These are phyloP conservation scores for Groenewaldozyma salmanticensis DNA, from an alignment of 805 yeast species.

Conservation along the genomic window DNA sequence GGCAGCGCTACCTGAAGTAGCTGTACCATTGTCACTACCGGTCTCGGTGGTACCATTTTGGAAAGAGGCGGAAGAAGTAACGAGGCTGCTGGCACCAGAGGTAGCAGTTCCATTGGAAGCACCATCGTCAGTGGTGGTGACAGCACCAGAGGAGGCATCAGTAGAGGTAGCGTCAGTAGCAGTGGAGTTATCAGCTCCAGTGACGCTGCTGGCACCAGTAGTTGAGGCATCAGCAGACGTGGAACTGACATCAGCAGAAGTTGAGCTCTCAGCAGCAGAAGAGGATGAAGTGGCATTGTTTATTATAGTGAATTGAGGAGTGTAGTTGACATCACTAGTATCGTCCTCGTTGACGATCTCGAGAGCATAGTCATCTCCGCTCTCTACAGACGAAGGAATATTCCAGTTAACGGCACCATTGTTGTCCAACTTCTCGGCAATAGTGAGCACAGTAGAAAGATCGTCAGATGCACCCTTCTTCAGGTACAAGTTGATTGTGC, in stretches of 20 bases:
- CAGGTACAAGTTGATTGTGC: slow-evolving; percentile 24
- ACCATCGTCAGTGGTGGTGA: slow-evolving; percentile 1
- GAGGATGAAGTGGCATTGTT: slow-evolving; percentile 17
- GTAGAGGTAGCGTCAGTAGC: slow-evolving; percentile 4
- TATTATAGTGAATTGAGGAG: slow-evolving; percentile 23
- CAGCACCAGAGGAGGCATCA: slow-evolving; percentile 1
- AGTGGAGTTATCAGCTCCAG: slow-evolving; percentile 3
- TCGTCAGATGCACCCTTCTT: slow-evolving; percentile 25
- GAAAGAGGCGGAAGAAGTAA: background rate
- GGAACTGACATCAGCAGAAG: slow-evolving; percentile 3
- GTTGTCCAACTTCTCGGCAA: slow-evolving; percentile 26
- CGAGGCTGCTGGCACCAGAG: slow-evolving; percentile 1
- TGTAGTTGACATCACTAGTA: slow-evolving; percentile 26
- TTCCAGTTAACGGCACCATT: slow-evolving; percentile 30
- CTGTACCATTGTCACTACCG: slow-evolving; percentile 2
- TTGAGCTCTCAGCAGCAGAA: slow-evolving; percentile 9
- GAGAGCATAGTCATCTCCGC: slow-evolving; percentile 27
- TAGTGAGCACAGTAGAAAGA: slow-evolving; percentile 26
- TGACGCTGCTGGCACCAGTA: slow-evolving; percentile 4
- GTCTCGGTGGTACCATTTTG: background rate
- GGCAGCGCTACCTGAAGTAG: slow-evolving; percentile 1
- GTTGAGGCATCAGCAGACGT: slow-evolving; percentile 5
- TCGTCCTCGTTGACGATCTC: slow-evolving; percentile 24
- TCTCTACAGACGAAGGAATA: slow-evolving; percentile 23
- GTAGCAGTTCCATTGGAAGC: background rate